phyloP scores from a whole-genome alignment of 1,284 basidiomycete species.

The Leccinum subfulvum region DNA sequence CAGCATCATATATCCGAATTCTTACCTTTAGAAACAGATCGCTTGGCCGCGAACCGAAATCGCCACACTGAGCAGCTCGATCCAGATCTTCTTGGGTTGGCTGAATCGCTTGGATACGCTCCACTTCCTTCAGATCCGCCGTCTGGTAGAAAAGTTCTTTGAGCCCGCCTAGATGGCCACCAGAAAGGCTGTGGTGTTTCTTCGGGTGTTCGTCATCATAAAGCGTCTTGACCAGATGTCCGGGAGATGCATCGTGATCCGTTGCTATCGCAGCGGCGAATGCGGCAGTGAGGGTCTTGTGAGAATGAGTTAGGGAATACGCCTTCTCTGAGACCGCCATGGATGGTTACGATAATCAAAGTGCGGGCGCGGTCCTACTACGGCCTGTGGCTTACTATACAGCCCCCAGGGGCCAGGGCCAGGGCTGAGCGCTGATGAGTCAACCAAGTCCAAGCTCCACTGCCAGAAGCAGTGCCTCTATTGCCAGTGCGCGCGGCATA shows the following conservation, averaged over 20 bases:
- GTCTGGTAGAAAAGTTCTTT: slow-evolving; percentile 22
- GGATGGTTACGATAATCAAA: neutral
- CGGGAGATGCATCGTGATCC: slow-evolving; percentile 26
- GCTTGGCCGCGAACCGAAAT: slow-evolving; percentile 45
- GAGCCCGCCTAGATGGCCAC: slow-evolving; percentile 21
- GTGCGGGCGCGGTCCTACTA: neutral
- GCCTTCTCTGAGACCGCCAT: slow-evolving; percentile 31
- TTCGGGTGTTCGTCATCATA: slow-evolving; percentile 22
- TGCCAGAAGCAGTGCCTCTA: neutral
- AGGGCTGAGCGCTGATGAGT: neutral
- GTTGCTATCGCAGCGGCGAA: slow-evolving; percentile 24
- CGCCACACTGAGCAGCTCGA: slow-evolving; percentile 38
- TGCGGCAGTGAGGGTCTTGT: slow-evolving; percentile 28
- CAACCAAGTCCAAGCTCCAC: neutral
- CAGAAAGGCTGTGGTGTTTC: slow-evolving; percentile 9
- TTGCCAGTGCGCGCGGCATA: neutral
- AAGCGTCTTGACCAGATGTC: slow-evolving; percentile 24
- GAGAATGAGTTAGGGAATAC: slow-evolving; percentile 27
- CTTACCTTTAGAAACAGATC: slow-evolving; percentile 48
- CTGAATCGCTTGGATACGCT: slow-evolving; percentile 25
- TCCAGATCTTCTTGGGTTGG: slow-evolving; percentile 40
- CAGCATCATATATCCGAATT: neutral
- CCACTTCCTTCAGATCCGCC: slow-evolving; percentile 14
- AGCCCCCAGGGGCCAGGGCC: neutral
- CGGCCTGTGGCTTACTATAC: neutral